Base-by-base conservation (phyloP, 768 basidiomycete genomes). In the Neoboletus subvelutipes region DNA sequence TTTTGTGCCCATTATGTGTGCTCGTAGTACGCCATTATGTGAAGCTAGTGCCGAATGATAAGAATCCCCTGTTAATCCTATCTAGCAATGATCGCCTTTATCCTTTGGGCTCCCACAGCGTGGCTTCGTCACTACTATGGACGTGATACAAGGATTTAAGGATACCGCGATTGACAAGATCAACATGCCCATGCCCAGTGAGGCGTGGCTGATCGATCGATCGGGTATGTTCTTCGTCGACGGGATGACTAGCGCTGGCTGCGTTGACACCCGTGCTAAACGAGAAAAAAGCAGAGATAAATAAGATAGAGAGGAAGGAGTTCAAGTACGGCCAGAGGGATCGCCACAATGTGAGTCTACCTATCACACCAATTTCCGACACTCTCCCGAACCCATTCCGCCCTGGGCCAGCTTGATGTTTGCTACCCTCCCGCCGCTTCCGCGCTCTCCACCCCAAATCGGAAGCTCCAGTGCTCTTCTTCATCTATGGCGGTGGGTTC, bases 401-500 rank as follows among this genome's bases (percentile, higher is more conserved):
- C 4, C 22, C 11, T 11, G 13, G 29, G 12, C 48, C 58, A 89
- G 86, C 78, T 88, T 33, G 87, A 88, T 61, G 74, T 88, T 0
- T 90, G 88, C 66, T 88, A 85, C 62, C 86, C 84, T 0, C 59
- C 73, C 2, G 37, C 72, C 3, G 48, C 66, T 6, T 56, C 64
- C 12, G 56, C 61, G n/a, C 60, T 67, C 7, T 62, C 66, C 7
- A 70, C 64, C 3, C 22, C 62, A 13, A 52, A 56, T 20, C 64
- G 63, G 24, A 72, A 69, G 51, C 71, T 77, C 0, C 83, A 0
- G 73, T 88, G 22, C 70, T 88, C 26, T 80, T 88, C 68, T 88
- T 81, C 70, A 57, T 83, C 41, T 88, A 90, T 58, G 87, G 87
- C 1, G 87, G 87, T 2, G 85, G 86, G n/a, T n/a, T n/a, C n/a